Evolutionary conservation across 495 filamentous ascomycete genomes (phyloP).

Genomic region (Podospora didyma): DNA sequence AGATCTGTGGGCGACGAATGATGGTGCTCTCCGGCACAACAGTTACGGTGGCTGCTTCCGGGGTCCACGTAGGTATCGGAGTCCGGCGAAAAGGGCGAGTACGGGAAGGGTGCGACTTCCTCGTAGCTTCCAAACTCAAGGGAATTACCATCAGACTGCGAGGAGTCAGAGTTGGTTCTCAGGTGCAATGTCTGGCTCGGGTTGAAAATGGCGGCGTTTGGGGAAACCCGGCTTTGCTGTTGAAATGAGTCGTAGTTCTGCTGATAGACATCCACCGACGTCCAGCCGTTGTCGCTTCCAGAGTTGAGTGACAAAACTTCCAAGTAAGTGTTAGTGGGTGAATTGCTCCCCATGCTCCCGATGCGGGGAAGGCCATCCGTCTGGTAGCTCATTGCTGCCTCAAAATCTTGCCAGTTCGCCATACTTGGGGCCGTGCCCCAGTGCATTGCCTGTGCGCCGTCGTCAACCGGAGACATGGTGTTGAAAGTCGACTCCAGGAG

Average conservation of each 20-base stretch:
- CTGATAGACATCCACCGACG: constrained; percentile 59
- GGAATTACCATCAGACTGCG: constrained; percentile 62
- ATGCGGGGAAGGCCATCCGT: constrained; percentile 50
- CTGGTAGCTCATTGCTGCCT: constrained; percentile 51
- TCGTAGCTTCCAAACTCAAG: constrained; percentile 75
- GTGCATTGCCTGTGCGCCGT: constrained; percentile 60
- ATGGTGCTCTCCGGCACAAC: constrained; percentile 44
- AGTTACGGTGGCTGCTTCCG: constrained; percentile 45
- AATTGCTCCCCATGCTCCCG: constrained; percentile 66
- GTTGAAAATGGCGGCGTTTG: constrained; percentile 70
- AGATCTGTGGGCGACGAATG: constrained; percentile 39
- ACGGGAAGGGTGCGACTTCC: constrained; percentile 66
- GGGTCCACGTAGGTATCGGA: constrained; percentile 55
- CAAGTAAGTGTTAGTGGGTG: constrained; percentile 76
- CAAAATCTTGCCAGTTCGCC: constrained; percentile 73
- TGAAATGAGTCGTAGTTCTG: constrained; percentile 43
- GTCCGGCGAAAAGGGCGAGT: constrained; percentile 64
- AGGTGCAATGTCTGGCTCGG: constrained; percentile 81
- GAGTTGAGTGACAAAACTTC: constrained; percentile 76
- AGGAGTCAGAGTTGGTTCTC: constrained; percentile 79
- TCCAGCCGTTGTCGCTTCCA: constrained; percentile 85
- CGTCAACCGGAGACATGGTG: constrained; percentile 60
- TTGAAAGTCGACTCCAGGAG: constrained; percentile 62
- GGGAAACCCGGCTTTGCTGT: constrained; percentile 34
- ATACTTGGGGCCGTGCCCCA: constrained; percentile 46